Evolutionary conservation across 2,329 filamentous ascomycete species (phyloP), one percentile per base, ranked within the genome.

Genomic region (Cercospora berteroae): DNA sequence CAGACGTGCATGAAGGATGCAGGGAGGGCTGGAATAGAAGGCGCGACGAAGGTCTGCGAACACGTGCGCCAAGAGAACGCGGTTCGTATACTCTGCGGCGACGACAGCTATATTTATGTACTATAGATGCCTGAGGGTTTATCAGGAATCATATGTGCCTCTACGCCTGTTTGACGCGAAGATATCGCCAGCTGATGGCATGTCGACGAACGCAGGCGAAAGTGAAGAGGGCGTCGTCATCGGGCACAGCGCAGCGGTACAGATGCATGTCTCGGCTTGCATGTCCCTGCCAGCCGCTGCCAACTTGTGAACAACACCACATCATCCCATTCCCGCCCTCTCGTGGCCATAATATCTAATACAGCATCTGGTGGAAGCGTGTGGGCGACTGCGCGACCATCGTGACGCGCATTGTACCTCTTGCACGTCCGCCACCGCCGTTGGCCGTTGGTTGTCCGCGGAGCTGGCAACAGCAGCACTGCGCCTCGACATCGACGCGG

Each of bases 401-500:
- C 36, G 52, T 57, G 52, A 31, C 29, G 44, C 20, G 44, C 18
- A 50, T 50, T 20, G 33, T 27, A 20, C 31, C 23, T 39, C 20
- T 31, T 31, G 7, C n/a, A 12, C 56, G 27, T 20, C 27, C 57
- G 13, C 13, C 16, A 20, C 29, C 56, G 20, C 18, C 56, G 29
- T 61, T 50, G 25, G 27, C 59, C 20, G 33, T 16, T 25, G 20
- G 10, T 44, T n/a, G 59, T 50, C 42, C 39, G 29, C 56, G 20
- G 10, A 31, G 33, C 25, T 29, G 18, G 23, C 25, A 60, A 36
- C 33, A 39, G 33, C 57, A 50, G 36, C 20, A 48, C 64, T 66
- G 64, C 64, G 64, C 64, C 58, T 66, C 64, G 57, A 50, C 65
- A 52, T 33, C 55, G 16, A 63, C 10, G 31, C 29, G 16, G 23